These are phyloP conservation scores for Penicillium glabrum DNA, from an alignment of 2,329 filamentous ascomycete genomes.

Conservation along the genomic window DNA sequence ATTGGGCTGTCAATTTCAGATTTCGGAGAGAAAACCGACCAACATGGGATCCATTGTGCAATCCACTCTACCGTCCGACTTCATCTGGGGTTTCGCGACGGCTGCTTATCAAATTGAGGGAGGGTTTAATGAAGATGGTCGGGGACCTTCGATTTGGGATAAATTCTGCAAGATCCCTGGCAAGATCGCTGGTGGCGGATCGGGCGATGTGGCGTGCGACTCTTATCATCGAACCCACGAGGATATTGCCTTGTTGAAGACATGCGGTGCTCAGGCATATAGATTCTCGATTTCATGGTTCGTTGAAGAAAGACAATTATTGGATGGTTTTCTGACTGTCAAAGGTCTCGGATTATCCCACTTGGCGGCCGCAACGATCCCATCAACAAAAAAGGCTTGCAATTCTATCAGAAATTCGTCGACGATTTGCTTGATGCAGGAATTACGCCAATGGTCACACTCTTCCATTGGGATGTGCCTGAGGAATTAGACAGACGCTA, in stretches of 20 bases:
- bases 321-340: not conserved
- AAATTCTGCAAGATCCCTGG: slow-evolving; percentile 78
- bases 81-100: slow-evolving; percentile 78
- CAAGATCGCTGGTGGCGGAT: slow-evolving; percentile 77
- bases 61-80: slow-evolving; percentile 61
- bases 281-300: slow-evolving; percentile 79
- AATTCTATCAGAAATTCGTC: slow-evolving; percentile 76
- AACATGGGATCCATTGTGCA: slow-evolving; percentile 26
- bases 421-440: slow-evolving; percentile 74
- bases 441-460: slow-evolving; percentile 77
- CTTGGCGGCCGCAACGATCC: slow-evolving; percentile 81
- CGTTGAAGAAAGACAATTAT: not conserved
- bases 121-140: slow-evolving; percentile 70
- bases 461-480: slow-evolving; percentile 88
- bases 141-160: slow-evolving; percentile 84
- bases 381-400: slow-evolving; percentile 73
- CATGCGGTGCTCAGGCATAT: slow-evolving; percentile 71
- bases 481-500: slow-evolving; percentile 77
- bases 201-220: slow-evolving; percentile 78
- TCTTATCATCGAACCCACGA: slow-evolving; percentile 77
- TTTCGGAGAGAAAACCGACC: not conserved
- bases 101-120: slow-evolving; percentile 88
- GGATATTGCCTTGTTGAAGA: slow-evolving; percentile 76
- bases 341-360: slow-evolving; percentile 72
- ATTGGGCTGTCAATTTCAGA: not conserved